Percentiles rank a stretch among this genome's conserved stretches.
These are phyloP conservation scores for Eucalyptus melliodora DNA, from an alignment of 345 rosid species.

Conservation along the genomic window DNA sequence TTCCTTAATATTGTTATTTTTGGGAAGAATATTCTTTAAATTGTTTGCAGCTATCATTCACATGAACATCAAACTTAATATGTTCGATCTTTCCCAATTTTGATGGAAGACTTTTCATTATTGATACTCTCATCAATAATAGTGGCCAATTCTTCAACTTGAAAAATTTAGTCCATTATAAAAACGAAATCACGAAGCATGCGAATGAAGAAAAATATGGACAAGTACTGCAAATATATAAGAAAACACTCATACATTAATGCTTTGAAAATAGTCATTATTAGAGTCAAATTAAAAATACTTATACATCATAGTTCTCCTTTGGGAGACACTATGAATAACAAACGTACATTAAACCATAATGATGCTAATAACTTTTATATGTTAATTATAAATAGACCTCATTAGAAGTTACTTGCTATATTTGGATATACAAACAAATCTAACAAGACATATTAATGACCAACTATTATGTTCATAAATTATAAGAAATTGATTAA, in stretches of 20 bases:
- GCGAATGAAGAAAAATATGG: neutral
- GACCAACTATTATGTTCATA: neutral
- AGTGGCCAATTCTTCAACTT: neutral
- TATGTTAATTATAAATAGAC: neutral
- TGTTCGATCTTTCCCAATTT: neutral
- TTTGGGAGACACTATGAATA: neutral
- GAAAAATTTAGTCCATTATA: neutral
- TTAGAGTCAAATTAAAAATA: neutral
- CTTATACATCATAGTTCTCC: neutral
- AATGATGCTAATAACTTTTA: neutral
- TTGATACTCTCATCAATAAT: neutral
- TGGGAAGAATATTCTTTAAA: neutral
- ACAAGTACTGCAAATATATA: neutral
- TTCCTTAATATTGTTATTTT: neutral
- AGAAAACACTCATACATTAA: neutral
- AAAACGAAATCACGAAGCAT: neutral
- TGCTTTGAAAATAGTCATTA: neutral
- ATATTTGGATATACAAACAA: neutral
- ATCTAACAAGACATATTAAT: neutral
- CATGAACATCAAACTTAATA: neutral
- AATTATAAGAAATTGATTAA: neutral
- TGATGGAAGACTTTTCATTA: neutral
- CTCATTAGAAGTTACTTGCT: neutral
- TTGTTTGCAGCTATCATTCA: neutral
- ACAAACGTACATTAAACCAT: neutral